Conservation (phyloP, 805 yeast species). For the Lipomyces starkeyi region DNA sequence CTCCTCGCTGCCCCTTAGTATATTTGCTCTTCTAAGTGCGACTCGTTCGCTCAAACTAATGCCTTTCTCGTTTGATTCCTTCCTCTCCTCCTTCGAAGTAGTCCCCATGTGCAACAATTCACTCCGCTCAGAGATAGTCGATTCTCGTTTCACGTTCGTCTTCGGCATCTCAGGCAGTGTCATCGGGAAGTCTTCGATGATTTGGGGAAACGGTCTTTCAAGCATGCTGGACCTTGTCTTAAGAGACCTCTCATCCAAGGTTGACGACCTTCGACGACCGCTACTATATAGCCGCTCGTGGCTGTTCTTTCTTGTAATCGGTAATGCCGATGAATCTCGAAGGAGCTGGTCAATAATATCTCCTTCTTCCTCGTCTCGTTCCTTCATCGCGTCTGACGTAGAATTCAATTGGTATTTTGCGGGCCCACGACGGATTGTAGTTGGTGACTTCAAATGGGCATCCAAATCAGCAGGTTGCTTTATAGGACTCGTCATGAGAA, state of each 20-base stretch:
- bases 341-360: neutral
- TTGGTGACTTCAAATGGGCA: neutral
- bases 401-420: neutral
- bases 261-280: neutral
- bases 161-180: neutral
- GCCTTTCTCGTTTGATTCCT: neutral
- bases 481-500: constrained; percentile 10
- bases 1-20: neutral
- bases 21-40: neutral
- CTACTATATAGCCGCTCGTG: neutral
- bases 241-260: neutral
- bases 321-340: neutral
- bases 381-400: neutral
- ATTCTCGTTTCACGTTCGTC: neutral
- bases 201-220: neutral
- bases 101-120: neutral
- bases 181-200: neutral
- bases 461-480: neutral
- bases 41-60: neutral
- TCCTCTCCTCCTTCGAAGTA: neutral
- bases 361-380: neutral
- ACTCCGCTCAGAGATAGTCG: neutral
- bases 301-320: neutral
- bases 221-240: neutral
- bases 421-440: neutral